Conservation (phyloP, 352 stramenopile genomes). For the Blastocystis hominis region DNA sequence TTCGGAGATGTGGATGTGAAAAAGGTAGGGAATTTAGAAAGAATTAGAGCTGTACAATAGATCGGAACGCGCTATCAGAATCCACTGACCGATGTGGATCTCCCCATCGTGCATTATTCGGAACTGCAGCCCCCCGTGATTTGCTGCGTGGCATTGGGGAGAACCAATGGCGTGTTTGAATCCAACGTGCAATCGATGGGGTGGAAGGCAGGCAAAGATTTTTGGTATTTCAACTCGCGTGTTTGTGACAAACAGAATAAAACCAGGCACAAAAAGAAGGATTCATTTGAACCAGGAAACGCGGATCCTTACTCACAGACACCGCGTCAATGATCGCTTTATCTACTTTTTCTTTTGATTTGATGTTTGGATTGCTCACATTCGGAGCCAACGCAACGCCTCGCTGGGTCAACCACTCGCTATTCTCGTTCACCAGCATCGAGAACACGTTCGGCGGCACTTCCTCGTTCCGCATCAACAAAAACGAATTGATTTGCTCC, state of each 20-base stretch:
- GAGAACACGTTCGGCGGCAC: neutral
- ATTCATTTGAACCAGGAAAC: neutral
- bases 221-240: constrained; percentile 55
- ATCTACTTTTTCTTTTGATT: constrained; percentile 2
- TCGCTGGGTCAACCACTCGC: neutral
- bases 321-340: neutral
- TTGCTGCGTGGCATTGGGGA: constrained; percentile 53
- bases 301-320: neutral
- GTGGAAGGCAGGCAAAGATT: constrained; percentile 47
- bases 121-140: constrained; percentile 51
- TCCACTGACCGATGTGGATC: constrained; percentile 21
- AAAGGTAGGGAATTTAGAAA: neutral
- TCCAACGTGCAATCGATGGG: constrained; percentile 52
- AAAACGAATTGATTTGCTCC: neutral
- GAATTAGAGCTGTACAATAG: neutral
- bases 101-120: constrained; percentile 55
- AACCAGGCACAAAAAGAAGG: constrained; percentile 39
- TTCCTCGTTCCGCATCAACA: neutral
- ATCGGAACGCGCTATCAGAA: constrained; percentile 51
- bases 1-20: constrained; percentile 58
- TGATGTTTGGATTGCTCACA: neutral
- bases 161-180: constrained; percentile 55
- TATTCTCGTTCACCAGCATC: neutral
- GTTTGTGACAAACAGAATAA: constrained; percentile 9
- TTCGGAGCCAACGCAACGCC: neutral